Base-by-base conservation (phyloP, 192 early-diverging fungal species). In the Coemansia sp. region DNA sequence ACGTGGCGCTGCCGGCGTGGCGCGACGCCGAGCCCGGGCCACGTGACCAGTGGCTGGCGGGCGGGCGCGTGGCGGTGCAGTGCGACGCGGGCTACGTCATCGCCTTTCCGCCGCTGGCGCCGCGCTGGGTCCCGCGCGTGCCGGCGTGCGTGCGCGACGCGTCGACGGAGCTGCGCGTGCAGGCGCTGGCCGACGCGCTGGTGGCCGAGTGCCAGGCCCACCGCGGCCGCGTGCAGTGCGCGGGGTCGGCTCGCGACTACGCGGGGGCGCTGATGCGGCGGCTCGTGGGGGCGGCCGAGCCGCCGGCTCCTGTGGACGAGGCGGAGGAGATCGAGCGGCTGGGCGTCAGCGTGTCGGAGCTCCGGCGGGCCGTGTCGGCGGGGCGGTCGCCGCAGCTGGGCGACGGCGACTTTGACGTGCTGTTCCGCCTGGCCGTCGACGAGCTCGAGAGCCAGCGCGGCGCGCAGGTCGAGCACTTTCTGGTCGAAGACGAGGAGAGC, bases 241-340 rank as follows among this genome's bases (percentile, higher is more conserved):
- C 59, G 28, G 53, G 48, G 65, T 58, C 79, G 70, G 57, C 76
- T 41, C 11, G 50, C 37, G 64, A 72, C 45, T 66, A 72, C 57
- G 79, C 67, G 50, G 70, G 79, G 28, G 58, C 58, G 50, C 61
- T 52, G 37, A 57, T 66, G 6, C 11, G 12, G 6, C 42, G 31
- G 6, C 12, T 37, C 18, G 6, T 33, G 13, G 56, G 26, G 20
- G 60, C 6, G 16, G 31, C 33, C 26, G 26, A 10, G 3, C 16
- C 45, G 13, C 39, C n/a, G 21, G 42, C 7, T 2, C 10, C 9
- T 3, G 35, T 64, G 36, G 78, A 71, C 58, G 69, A 75, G 52
- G 72, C 70, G 3, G 79, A 81, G 28, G 79, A 75, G 71, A 67
- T 81, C 26, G 79, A 81, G 66, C 69, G 65, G 13, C 61, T 73